Evolutionary conservation across 495 filamentous ascomycete genomes (phyloP), one percentile per base, ranked within the genome.

Genomic region (Tuber indicum): DNA sequence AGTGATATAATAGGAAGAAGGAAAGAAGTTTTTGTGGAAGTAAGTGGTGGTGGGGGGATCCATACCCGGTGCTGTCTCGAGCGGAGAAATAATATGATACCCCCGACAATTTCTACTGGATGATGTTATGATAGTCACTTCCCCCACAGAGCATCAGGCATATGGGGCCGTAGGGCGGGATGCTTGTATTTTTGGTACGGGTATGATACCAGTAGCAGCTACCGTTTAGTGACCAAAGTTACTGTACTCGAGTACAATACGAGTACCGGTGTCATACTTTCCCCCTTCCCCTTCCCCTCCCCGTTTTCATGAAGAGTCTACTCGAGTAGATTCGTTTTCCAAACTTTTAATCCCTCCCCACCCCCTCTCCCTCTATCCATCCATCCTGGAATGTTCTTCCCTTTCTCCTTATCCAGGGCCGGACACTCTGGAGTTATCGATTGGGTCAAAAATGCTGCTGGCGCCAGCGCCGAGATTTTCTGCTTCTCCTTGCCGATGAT

Each of bases 51-150:
- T 52, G 49, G 58, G 58, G 21, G 58, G 49, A n/a, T 21, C 58
- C 58, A 66, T 66, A 14, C 26, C n/a, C 26, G 58, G 58, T n/a
- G 10, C 16, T 66, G 58, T 32, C 10, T 66, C 58, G 26, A 32
- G 26, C 58, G 26, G 58, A 32, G 58, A 66, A 66, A 66, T 66
- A 66, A 66, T 66, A 66, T 66, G 58, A 58, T 66, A 66, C 12
- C 26, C 58, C 12, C 58, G 26, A 32, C 26, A 32, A 3, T 66
- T 14, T 16, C 26, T 16, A 32, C n/a, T n/a, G 58, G 58, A 32
- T 17, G 26, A 32, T 66, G 12, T 32, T n/a, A 17, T 9, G 12
- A 17, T 32, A 26, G n/a, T 32, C 23, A 26, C n/a, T n/a, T 6
- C 58, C 58, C 58, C 26, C 58, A 26, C 26, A 32, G 58, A 14